These are phyloP conservation scores for Setaria italica DNA, from an alignment of 202 grass and related monocot genomes.

Conservation along the genomic window DNA sequence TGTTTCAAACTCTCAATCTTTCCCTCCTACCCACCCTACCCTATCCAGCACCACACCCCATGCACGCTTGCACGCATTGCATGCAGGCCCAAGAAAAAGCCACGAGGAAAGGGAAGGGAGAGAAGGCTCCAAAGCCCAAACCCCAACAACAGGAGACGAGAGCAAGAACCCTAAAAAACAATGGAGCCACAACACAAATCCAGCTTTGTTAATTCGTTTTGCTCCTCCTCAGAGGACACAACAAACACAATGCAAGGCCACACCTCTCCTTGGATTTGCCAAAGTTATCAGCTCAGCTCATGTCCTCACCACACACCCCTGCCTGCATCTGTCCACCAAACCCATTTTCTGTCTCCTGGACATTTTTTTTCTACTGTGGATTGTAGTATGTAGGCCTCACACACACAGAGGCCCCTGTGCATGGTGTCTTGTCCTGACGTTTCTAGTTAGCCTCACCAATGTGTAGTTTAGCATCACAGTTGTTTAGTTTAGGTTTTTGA, in stretches of 20 bases:
- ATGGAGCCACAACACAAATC: conserved; percentile 7
- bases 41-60: conserved; percentile 47
- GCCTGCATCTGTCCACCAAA: conserved; percentile 19
- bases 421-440: conserved; percentile 30
- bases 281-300: conserved; percentile 37
- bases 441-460: conserved; percentile 36
- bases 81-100: conserved; percentile 45
- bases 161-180: conserved; percentile 6
- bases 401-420: conserved; percentile 19
- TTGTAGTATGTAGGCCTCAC: neutral
- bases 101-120: conserved; percentile 49
- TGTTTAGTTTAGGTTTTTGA: conserved; percentile 31
- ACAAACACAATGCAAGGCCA: conserved; percentile 6
- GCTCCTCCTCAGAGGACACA: conserved; percentile 48
- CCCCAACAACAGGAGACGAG: conserved; percentile 18
- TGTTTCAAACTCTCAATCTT: neutral
- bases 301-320: conserved; percentile 27
- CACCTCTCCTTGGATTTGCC: conserved; percentile 45
- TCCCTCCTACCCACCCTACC: neutral
- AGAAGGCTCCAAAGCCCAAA: conserved; percentile 68
- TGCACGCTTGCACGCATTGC: neutral
- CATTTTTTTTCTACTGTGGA: neutral
- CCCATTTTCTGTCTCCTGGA: conserved; percentile 22
- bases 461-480: neutral
- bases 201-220: conserved; percentile 45